Conservation (phyloP, 805 yeast species). For the Clavispora santaluciae region DNA sequence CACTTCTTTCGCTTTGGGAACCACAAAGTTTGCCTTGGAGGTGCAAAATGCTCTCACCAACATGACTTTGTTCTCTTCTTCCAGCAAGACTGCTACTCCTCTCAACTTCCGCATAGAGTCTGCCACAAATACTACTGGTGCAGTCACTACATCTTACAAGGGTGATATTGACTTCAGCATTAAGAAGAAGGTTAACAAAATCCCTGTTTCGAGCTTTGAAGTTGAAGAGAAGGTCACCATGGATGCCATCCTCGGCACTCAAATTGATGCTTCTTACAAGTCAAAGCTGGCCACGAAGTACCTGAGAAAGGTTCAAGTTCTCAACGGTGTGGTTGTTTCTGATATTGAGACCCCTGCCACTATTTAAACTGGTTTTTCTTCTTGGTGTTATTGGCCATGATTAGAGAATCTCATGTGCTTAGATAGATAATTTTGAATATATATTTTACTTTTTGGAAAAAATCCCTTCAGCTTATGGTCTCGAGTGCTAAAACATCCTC, state of each 20-base stretch:
- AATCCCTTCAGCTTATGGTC: not conserved
- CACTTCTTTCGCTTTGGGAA: not conserved
- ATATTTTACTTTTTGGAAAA: not conserved
- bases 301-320: slow-evolving; percentile 2
- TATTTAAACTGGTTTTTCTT: not conserved
- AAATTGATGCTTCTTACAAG: slow-evolving; percentile 1
- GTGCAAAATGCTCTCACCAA: not conserved
- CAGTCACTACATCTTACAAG: not conserved
- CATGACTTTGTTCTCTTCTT: not conserved
- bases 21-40: not conserved
- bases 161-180: not conserved
- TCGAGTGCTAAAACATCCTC: too few species aligned
- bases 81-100: not conserved
- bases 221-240: slow-evolving; percentile 1
- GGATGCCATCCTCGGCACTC: slow-evolving; percentile 1
- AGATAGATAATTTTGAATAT: not conserved
- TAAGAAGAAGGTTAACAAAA: not conserved
- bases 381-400: not conserved
- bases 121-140: not conserved
- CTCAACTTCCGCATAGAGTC: not conserved
- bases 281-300: not conserved
- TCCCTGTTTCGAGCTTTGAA: not conserved
- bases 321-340: slow-evolving; percentile 2
- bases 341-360: not conserved
- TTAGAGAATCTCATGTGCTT: not conserved